Evolutionary conservation across 306 rosid genomes (phyloP).

Genomic region (Crotalaria pallida): DNA sequence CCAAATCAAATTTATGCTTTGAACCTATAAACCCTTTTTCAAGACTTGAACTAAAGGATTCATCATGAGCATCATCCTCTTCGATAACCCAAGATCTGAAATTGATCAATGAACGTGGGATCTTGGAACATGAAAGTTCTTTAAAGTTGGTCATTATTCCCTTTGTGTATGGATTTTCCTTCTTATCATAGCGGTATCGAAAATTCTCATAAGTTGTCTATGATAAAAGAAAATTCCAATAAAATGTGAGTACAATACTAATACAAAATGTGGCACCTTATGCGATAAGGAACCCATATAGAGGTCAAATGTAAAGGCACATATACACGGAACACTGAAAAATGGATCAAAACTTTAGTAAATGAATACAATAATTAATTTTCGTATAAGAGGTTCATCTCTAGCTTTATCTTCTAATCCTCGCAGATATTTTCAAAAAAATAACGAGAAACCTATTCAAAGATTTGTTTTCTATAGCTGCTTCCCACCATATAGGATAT

Average conservation of each 20-base stretch:
- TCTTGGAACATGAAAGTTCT: conserved; percentile 64
- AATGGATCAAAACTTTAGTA: not conserved
- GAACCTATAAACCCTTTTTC: conserved; percentile 43
- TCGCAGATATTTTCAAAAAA: not conserved
- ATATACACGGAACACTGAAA: not conserved
- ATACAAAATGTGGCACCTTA: not conserved
- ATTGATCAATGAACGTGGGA: conserved; percentile 54
- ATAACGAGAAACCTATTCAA: not conserved
- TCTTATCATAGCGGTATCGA: conserved; percentile 84
- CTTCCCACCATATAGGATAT: not conserved
- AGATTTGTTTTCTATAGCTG: not conserved
- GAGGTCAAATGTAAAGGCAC: not conserved
- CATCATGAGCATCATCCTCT: conserved; percentile 34
- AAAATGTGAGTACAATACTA: not conserved
- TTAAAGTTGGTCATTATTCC: conserved; percentile 55
- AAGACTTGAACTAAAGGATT: conserved; percentile 37
- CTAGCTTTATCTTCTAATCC: not conserved
- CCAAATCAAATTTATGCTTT: conserved; percentile 55
- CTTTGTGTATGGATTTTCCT: conserved; percentile 59
- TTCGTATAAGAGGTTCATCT: not conserved
- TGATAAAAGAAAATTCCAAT: conserved; percentile 15
- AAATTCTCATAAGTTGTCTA: conserved; percentile 95
- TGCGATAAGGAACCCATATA: not conserved
- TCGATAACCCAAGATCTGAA: conserved; percentile 60
- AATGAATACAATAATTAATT: not conserved